phyloP scores from a whole-genome alignment of 441 rosid genomes.

The Biscutella laevigata region DNA sequence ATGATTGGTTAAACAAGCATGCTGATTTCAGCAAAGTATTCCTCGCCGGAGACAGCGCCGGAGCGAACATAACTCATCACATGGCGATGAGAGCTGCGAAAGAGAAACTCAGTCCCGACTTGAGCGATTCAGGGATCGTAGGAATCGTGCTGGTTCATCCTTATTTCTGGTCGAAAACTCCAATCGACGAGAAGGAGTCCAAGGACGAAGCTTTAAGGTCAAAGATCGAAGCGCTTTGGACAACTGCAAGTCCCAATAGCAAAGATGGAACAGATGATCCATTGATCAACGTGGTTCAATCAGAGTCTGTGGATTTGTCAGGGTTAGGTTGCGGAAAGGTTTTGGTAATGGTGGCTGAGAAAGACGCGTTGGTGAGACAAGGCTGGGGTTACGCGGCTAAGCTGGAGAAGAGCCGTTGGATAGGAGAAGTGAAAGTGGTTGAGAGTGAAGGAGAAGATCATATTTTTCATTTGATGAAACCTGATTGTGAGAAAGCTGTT shows the following conservation, averaged over 20 bases:
- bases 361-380: slow-evolving; percentile 33
- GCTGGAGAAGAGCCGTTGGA: slow-evolving; percentile 37
- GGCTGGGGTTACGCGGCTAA: slow-evolving; percentile 38
- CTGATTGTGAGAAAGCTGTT: slow-evolving; percentile 25
- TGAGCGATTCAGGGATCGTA: slow-evolving; percentile 13
- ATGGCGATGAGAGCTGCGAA: slow-evolving; percentile 29
- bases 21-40: slow-evolving; percentile 37
- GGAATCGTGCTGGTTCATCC: slow-evolving; percentile 28
- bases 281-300: slow-evolving; percentile 30
- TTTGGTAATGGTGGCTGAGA: slow-evolving; percentile 38
- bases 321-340: slow-evolving; percentile 33
- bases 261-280: slow-evolving; percentile 30
- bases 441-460: slow-evolving; percentile 41
- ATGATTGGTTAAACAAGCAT: slow-evolving; percentile 33
- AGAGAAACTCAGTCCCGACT: slow-evolving; percentile 15
- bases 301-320: slow-evolving; percentile 25
- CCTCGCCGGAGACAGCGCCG: slow-evolving; percentile 53
- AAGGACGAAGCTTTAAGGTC: slow-evolving; percentile 2
- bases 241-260: slow-evolving; percentile 25
- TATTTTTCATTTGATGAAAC: slow-evolving; percentile 37
- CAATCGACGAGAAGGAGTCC: slow-evolving; percentile 22
- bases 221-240: slow-evolving; percentile 23
- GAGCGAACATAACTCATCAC: slow-evolving; percentile 42
- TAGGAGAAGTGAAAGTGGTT: slow-evolving; percentile 26
- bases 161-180: slow-evolving; percentile 27